phyloP scores from a whole-genome alignment of 768 basidiomycete genomes.

The Sporobolomyces phaffii region DNA sequence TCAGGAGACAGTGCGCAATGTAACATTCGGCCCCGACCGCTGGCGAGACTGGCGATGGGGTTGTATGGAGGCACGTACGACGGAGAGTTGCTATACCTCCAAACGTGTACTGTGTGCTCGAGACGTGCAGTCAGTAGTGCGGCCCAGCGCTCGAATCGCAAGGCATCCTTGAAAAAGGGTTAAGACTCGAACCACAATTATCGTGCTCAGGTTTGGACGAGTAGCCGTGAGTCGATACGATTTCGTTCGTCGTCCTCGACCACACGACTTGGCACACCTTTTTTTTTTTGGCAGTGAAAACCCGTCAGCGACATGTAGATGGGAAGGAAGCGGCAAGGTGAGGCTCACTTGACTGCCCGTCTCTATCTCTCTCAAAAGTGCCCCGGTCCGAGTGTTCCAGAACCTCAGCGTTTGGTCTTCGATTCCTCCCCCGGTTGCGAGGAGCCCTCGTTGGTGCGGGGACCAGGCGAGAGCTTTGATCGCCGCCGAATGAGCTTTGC shows the following conservation, averaged over 20 bases:
- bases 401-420: neutral
- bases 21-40: neutral
- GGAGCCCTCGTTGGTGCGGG: neutral
- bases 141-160: too few species aligned
- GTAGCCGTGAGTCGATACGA: constrained; percentile 5
- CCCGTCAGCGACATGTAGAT: neutral
- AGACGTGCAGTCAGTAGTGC: too few species aligned
- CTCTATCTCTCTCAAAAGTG: neutral
- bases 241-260: constrained; percentile 5
- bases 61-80: neutral
- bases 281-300: neutral
- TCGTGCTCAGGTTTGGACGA: neutral
- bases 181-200: neutral
- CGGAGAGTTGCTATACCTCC: neutral
- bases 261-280: constrained; percentile 10
- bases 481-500: constrained; percentile 11
- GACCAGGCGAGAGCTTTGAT: constrained; percentile 13
- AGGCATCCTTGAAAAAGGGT: too few species aligned
- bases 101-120: constrained; percentile 14
- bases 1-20: constrained; percentile 11
- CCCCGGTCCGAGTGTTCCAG: constrained; percentile 6
- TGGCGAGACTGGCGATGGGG: constrained; percentile 2
- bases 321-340: neutral
- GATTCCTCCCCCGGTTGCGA: constrained; percentile 3
- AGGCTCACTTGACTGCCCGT: constrained; percentile 1